A percentile compares a stretch with the other conserved stretches of the same genome.
Conservation (phyloP, 2,329 filamentous ascomycete species). For the Anisogramma anomala region DNA sequence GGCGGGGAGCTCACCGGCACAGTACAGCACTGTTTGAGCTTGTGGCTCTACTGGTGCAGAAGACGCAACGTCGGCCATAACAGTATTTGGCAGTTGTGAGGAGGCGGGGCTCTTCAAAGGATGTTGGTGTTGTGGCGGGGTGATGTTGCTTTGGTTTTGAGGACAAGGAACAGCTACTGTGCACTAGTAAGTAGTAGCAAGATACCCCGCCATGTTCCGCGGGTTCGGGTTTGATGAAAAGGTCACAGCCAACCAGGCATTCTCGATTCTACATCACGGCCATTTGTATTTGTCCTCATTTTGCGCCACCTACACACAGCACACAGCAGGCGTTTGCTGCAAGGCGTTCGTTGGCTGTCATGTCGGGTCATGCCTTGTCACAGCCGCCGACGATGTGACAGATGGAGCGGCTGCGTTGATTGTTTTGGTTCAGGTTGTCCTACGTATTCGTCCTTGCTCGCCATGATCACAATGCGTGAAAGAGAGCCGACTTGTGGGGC, state of each 20-base stretch:
- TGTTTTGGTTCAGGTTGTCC: background rate
- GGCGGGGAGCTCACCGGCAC: slow-evolving; percentile 37
- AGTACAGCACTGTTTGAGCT: slow-evolving; percentile 42
- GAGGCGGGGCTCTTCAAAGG: background rate
- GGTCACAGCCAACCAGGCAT: too few species aligned
- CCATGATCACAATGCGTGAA: background rate
- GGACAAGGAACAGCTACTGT: too few species aligned
- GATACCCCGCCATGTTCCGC: too few species aligned
- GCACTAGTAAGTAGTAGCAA: too few species aligned
- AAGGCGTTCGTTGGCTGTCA: background rate
- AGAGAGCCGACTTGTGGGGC: background rate
- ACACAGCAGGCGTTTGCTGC: background rate
- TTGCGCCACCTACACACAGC: too few species aligned
- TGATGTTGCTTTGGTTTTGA: background rate
- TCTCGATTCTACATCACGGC: too few species aligned
- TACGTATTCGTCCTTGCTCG: background rate
- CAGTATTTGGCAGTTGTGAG: slow-evolving; percentile 5
- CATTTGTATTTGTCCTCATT: too few species aligned
- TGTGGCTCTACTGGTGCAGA: slow-evolving; percentile 36
- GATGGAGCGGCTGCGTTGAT: background rate
- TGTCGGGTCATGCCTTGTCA: slow-evolving; percentile 1
- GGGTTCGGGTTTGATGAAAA: too few species aligned
- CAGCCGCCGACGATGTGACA: slow-evolving; percentile 5
- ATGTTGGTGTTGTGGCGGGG: background rate
- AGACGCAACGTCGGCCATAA: slow-evolving; percentile 43